Percentiles rank a stretch among this genome's conserved stretches.
Evolutionary conservation across 2,329 filamentous ascomycete species (phyloP).

Genomic region (Aureobasidium musti): DNA sequence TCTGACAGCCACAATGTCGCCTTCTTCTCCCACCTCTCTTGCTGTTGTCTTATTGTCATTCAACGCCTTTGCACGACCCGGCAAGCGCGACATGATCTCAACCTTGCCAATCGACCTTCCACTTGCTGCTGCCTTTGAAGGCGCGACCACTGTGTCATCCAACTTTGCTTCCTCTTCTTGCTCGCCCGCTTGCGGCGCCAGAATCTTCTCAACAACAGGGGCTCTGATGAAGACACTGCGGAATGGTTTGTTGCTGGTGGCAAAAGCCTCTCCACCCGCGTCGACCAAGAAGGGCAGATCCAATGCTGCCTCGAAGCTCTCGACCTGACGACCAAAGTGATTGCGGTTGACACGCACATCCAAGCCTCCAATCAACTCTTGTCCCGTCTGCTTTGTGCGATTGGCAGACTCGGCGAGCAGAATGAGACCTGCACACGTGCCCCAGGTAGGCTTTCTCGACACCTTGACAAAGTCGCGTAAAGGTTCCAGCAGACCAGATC

Average conservation of each 20-base stretch:
- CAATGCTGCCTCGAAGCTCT: conserved; percentile 81
- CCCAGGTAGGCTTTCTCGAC: conserved; percentile 82
- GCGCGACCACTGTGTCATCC: conserved; percentile 60
- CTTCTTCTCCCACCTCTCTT: conserved; percentile 53
- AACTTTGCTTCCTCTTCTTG: conserved; percentile 51
- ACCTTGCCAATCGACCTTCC: conserved; percentile 54
- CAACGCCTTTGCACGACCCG: conserved; percentile 54
- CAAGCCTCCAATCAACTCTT: conserved; percentile 89
- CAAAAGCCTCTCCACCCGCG: conserved; percentile 36
- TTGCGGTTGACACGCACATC: conserved; percentile 90
- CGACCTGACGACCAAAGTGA: conserved; percentile 89
- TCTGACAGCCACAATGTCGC: conserved; percentile 83
- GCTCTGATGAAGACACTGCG: conserved; percentile 90
- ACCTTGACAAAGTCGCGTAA: conserved; percentile 88
- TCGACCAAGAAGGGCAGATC: conserved; percentile 67
- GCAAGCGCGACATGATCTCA: conserved; percentile 60
- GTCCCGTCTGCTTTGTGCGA: conserved; percentile 83
- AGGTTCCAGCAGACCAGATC: conserved; percentile 79
- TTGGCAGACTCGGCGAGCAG: conserved; percentile 86
- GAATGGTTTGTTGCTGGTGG: conserved; percentile 56
- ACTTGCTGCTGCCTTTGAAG: conserved; percentile 52
- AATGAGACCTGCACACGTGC: conserved; percentile 93
- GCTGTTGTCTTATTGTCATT: conserved; percentile 52
- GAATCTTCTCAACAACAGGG: conserved; percentile 83
- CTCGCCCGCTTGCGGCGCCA: conserved; percentile 56